phyloP scores from a whole-genome alignment of 108 stramenopile genomes.

The Nitzschia putrida region DNA sequence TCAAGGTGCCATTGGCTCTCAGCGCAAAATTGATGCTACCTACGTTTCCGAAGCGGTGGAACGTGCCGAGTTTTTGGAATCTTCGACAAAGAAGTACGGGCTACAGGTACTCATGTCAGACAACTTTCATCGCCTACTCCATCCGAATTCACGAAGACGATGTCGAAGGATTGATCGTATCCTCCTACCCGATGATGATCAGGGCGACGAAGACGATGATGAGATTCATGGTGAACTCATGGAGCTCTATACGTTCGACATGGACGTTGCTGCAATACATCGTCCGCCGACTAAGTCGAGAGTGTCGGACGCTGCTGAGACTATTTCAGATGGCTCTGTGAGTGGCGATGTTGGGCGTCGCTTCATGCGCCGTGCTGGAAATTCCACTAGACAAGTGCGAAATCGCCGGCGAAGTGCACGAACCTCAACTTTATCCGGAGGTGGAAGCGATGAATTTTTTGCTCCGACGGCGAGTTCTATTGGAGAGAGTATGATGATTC shows the following conservation, averaged over 20 bases:
- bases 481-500: too few relatives aligned
- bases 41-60: constrained; percentile 89
- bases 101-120: constrained; percentile 83
- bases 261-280: constrained; percentile 67
- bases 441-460: constrained; percentile 14
- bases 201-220: constrained; percentile 38
- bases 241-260: constrained; percentile 73
- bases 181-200: constrained; percentile 50
- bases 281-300: neutral
- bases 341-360: constrained; percentile 8
- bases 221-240: constrained; percentile 48
- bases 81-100: constrained; percentile 84
- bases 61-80: constrained; percentile 80
- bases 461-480: neutral
- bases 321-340: constrained; percentile 20
- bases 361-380: constrained; percentile 1
- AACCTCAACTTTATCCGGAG: neutral
- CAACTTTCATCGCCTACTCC: constrained; percentile 67
- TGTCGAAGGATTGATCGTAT: constrained; percentile 75
- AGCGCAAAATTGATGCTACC: constrained; percentile 90
- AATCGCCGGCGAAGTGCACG: constrained; percentile 11
- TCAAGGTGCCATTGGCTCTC: constrained; percentile 91
- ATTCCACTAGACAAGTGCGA: constrained; percentile 16
- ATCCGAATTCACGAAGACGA: constrained; percentile 46
- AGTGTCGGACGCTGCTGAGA: neutral